phyloP scores from a whole-genome alignment of 306 rosid genomes.

The Sindora glabra region DNA sequence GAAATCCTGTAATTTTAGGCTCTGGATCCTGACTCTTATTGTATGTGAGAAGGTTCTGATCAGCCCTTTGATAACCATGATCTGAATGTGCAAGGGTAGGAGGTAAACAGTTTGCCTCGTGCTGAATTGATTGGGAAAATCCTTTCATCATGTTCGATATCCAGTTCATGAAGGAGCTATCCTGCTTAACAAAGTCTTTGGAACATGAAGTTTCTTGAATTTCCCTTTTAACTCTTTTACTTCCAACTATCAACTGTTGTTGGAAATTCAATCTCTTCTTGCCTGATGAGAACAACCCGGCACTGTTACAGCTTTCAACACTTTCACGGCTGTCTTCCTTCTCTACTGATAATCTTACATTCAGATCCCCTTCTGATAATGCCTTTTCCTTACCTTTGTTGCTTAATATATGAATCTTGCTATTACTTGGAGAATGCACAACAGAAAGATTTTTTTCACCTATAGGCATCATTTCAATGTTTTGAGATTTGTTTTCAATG shows the following conservation, averaged over 20 bases:
- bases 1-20: constrained; percentile 51
- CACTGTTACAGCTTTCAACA: constrained; percentile 55
- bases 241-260: constrained; percentile 38
- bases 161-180: constrained; percentile 85
- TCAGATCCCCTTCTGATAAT: constrained; percentile 31
- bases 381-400: constrained; percentile 58
- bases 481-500: constrained; percentile 18
- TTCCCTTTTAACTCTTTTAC: constrained; percentile 42
- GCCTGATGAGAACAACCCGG: constrained; percentile 24
- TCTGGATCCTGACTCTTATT: constrained; percentile 28
- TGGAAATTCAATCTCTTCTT: constrained; percentile 50
- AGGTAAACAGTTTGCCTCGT: constrained; percentile 29
- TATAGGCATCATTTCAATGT: constrained; percentile 13
- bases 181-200: constrained; percentile 28
- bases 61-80: constrained; percentile 16
- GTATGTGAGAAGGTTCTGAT: constrained; percentile 22
- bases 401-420: constrained; percentile 22
- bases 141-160: constrained; percentile 72
- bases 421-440: constrained; percentile 35
- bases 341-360: constrained; percentile 36
- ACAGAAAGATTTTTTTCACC: constrained; percentile 18
- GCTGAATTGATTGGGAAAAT: constrained; percentile 38
- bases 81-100: constrained; percentile 31
- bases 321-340: constrained; percentile 40
- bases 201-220: constrained; percentile 30